A percentile compares a stretch with the other conserved stretches of the same genome.
Evolutionary conservation across 768 basidiomycete species (phyloP).

Genomic region (Jaapia argillacea): DNA sequence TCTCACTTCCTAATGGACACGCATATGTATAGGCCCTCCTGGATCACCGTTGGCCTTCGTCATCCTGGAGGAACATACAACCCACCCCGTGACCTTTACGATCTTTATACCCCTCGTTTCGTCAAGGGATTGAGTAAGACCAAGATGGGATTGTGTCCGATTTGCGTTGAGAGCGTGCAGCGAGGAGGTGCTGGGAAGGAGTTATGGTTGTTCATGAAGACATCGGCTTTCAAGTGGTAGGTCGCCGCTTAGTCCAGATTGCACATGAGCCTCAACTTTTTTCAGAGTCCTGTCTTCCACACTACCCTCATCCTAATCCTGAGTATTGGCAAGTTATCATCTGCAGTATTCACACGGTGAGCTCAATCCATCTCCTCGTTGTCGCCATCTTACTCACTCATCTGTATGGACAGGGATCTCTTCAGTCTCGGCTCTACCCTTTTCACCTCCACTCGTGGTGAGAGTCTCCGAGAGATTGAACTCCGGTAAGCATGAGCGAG

Average conservation of each 20-base stretch:
- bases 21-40: too few species aligned
- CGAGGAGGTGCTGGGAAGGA: conserved; percentile 58
- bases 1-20: too few species aligned
- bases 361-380: conserved; percentile 5
- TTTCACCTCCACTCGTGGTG: conserved; percentile 67
- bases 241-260: conserved; percentile 11
- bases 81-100: conserved; percentile 45
- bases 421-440: conserved; percentile 55
- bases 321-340: conserved; percentile 46
- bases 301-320: not conserved
- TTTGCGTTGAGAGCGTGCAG: conserved; percentile 50
- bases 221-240: conserved; percentile 76
- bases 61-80: conserved; percentile 46
- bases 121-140: conserved; percentile 57
- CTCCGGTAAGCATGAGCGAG: conserved; percentile 50
- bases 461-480: conserved; percentile 34
- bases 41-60: too few species aligned
- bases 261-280: not conserved
- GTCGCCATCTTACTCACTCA: not conserved
- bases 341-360: conserved; percentile 75
- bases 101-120: conserved; percentile 74
- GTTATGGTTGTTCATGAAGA: conserved; percentile 71
- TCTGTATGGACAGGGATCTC: conserved; percentile 55
- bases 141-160: conserved; percentile 71
- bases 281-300: not conserved